These are phyloP conservation scores for Yamadazyma siamensis DNA, from an alignment of 1,139 yeast species.

Conservation along the genomic window DNA sequence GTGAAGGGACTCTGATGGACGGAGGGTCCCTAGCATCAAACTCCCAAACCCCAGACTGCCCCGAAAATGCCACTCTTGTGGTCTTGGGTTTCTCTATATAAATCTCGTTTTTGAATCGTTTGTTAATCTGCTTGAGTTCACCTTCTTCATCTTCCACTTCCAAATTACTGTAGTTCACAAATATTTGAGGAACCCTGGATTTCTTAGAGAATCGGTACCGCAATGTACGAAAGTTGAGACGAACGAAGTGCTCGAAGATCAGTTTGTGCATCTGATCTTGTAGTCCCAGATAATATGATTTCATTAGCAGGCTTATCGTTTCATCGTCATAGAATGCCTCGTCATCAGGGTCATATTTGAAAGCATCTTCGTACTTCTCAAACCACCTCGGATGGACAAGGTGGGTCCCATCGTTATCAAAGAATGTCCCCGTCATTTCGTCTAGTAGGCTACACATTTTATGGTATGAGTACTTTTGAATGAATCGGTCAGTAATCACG, in stretches of 20 bases:
- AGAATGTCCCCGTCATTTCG: conserved; percentile 3
- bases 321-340: conserved; percentile 8
- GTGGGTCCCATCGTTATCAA: background rate
- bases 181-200: too few relatives aligned
- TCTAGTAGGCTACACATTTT: conserved; percentile 4
- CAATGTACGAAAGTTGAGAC: too few relatives aligned
- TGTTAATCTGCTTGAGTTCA: background rate
- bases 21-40: too few relatives aligned
- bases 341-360: conserved; percentile 12
- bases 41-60: background rate
- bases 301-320: too few relatives aligned
- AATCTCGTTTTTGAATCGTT: background rate
- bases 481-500: conserved; percentile 2
- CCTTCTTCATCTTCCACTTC: background rate
- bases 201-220: too few relatives aligned
- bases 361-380: conserved; percentile 7
- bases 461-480: conserved; percentile 3
- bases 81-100: background rate
- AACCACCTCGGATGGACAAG: conserved; percentile 9
- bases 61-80: background rate
- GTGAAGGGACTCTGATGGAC: too few relatives aligned
- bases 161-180: too few relatives aligned
- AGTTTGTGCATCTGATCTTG: too few relatives aligned
- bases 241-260: too few relatives aligned
- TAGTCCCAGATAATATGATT: too few relatives aligned